Evolutionary conservation across 805 yeast species (phyloP).

Genomic region (Starmerella sp.): DNA sequence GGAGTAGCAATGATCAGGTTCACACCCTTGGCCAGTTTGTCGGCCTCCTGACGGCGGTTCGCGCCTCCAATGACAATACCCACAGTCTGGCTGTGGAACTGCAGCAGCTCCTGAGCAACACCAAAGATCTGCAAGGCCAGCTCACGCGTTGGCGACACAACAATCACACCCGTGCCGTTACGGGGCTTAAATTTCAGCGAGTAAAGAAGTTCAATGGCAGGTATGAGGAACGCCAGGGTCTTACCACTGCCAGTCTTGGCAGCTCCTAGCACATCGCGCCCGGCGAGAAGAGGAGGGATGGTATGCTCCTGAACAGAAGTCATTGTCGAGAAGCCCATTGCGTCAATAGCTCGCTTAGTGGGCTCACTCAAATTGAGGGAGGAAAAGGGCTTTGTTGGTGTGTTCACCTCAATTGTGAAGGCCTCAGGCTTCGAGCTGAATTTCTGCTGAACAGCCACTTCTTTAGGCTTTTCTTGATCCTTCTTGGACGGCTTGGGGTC

Average conservation of each 20-base stretch:
- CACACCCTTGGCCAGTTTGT: constrained; percentile 85
- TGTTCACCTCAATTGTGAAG: constrained; percentile 17
- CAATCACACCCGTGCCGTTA: constrained; percentile 95
- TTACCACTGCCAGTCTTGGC: constrained; percentile 99
- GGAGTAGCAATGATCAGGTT: constrained; percentile 93
- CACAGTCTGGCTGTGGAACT: constrained; percentile 78
- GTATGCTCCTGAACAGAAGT: constrained; percentile 93
- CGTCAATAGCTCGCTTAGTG: constrained; percentile 66
- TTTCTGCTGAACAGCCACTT: neutral
- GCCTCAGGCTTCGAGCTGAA: constrained; percentile 17
- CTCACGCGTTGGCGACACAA: constrained; percentile 95
- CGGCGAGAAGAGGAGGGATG: constrained; percentile 91
- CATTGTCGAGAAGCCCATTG: constrained; percentile 87
- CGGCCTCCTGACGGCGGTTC: constrained; percentile 94
- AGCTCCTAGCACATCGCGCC: constrained; percentile 97
- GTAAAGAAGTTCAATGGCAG: constrained; percentile 87
- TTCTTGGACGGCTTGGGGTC: neutral
- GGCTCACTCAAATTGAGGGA: constrained; percentile 66
- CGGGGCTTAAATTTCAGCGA: constrained; percentile 91
- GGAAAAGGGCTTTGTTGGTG: constrained; percentile 30
- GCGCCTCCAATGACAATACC: constrained; percentile 99
- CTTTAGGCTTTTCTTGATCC: neutral
- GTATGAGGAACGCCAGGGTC: constrained; percentile 87
- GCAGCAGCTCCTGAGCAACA: constrained; percentile 91
- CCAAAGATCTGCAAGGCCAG: constrained; percentile 95